Percentiles rank a stretch among this genome's conserved stretches.
Evolutionary conservation across 257 asterid species (phyloP).

Genomic region (Penstemon davidsonii): DNA sequence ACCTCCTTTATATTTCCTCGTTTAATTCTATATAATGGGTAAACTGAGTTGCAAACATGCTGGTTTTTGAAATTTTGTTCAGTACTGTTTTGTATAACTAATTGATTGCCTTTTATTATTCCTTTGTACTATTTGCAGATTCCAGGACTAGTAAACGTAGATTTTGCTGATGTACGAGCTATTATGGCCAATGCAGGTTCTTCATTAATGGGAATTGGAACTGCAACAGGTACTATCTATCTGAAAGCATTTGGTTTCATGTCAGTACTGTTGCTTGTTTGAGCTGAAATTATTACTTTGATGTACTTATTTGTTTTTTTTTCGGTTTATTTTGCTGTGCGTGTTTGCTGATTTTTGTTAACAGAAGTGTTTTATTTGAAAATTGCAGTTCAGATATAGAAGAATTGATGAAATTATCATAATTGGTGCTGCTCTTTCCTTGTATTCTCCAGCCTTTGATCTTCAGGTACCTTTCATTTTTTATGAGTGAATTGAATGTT

Average conservation of each 20-base stretch:
- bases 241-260: conserved; percentile 13
- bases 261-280: neutral
- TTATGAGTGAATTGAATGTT: too few species aligned
- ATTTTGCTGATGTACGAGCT: conserved; percentile 97
- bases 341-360: too few species aligned
- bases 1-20: neutral
- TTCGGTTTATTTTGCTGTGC: too few species aligned
- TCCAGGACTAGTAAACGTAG: conserved; percentile 94
- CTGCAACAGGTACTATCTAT: conserved; percentile 72
- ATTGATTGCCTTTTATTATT: conserved; percentile 12
- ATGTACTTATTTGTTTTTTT: too few species aligned
- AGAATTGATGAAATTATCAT: too few species aligned
- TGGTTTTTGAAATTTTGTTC: conserved; percentile 9
- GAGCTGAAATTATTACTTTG: too few species aligned
- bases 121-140: conserved; percentile 57
- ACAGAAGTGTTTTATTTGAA: too few species aligned
- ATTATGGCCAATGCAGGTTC: conserved; percentile 97
- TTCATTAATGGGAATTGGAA: conserved; percentile 93
- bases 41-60: neutral
- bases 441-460: conserved; percentile 34
- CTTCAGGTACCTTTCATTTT: too few species aligned
- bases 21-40: conserved; percentile 5
- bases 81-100: conserved; percentile 8
- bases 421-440: too few species aligned
- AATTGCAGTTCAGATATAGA: too few species aligned